These are phyloP conservation scores for Arbutus unedo DNA, from an alignment of 148 eudicot species.

Conservation along the genomic window DNA sequence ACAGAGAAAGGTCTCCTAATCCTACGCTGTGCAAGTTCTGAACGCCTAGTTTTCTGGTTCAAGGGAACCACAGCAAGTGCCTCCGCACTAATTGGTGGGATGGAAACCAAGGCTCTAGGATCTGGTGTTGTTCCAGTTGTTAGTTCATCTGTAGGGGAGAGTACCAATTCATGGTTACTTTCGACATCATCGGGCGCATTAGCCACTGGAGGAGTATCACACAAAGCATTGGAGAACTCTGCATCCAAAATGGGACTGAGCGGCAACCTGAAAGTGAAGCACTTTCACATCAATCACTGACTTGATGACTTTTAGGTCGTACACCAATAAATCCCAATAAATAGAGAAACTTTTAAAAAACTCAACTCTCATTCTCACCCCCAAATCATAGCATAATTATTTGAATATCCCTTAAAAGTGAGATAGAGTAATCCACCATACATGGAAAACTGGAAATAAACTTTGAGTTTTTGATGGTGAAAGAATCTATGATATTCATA, in stretches of 20 bases:
- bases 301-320: not conserved
- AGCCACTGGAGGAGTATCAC: conserved; percentile 29
- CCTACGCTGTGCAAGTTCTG: conserved; percentile 87
- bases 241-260: conserved; percentile 27
- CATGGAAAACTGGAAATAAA: not conserved
- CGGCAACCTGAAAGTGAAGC: conserved; percentile 22
- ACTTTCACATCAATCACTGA: conserved; percentile 2
- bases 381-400: not conserved
- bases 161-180: conserved; percentile 41
- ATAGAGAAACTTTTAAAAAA: not conserved
- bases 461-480: not conserved
- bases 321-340: not conserved
- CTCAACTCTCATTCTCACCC: not conserved
- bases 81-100: conserved; percentile 47
- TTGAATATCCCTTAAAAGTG: not conserved
- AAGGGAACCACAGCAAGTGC: conserved; percentile 68
- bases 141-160: conserved; percentile 33
- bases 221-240: conserved; percentile 23
- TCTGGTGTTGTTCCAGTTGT: conserved; percentile 35
- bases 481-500: not conserved
- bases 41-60: conserved; percentile 51
- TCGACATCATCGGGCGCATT: conserved; percentile 35
- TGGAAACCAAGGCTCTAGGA: conserved; percentile 60
- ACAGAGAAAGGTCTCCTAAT: conserved; percentile 94
- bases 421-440: not conserved